These are phyloP conservation scores for Hymenotorrendiella dingleyae DNA, from an alignment of 2,329 filamentous ascomycete species.

Conservation along the genomic window DNA sequence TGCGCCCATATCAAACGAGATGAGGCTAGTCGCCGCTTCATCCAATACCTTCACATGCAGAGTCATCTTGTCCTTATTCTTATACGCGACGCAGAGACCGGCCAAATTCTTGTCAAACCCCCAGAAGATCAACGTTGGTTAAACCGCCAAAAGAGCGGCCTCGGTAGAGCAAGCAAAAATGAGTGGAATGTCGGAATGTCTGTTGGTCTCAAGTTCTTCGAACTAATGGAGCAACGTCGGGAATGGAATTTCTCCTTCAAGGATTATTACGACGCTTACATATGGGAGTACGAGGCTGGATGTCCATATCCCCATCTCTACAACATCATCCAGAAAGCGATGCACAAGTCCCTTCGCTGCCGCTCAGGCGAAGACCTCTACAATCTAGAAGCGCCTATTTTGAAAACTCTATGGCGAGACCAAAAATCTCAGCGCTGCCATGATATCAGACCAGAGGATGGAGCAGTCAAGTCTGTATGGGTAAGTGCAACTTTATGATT, in stretches of 20 bases:
- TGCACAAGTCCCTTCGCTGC: conserved; percentile 35
- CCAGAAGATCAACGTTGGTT: conserved; percentile 36
- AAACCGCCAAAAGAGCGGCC: conserved; percentile 33
- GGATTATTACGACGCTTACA: conserved; percentile 38
- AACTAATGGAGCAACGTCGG: conserved; percentile 33
- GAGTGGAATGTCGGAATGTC: conserved; percentile 33
- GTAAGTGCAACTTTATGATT: too few relatives aligned
- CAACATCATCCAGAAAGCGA: conserved; percentile 29
- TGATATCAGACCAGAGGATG: conserved; percentile 33
- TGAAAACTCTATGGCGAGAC: conserved; percentile 34
- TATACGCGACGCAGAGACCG: conserved; percentile 37
- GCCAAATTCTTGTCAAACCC: conserved; percentile 32
- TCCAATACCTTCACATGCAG: conserved; percentile 38
- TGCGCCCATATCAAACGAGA: conserved; percentile 38
- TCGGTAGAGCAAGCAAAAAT: conserved; percentile 35
- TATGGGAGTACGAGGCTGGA: conserved; percentile 36
- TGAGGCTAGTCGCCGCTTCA: conserved; percentile 35
- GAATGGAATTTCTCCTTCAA: conserved; percentile 37
- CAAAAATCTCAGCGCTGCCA: conserved; percentile 30
- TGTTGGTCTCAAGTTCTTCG: conserved; percentile 35
- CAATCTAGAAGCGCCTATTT: conserved; percentile 28
- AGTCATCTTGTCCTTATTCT: conserved; percentile 32
- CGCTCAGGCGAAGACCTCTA: conserved; percentile 29
- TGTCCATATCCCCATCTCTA: conserved; percentile 28
- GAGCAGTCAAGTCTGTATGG: conserved; percentile 28